These are phyloP conservation scores for Claviceps purpurea DNA, from an alignment of 2,329 filamentous ascomycete genomes.

Conservation along the genomic window DNA sequence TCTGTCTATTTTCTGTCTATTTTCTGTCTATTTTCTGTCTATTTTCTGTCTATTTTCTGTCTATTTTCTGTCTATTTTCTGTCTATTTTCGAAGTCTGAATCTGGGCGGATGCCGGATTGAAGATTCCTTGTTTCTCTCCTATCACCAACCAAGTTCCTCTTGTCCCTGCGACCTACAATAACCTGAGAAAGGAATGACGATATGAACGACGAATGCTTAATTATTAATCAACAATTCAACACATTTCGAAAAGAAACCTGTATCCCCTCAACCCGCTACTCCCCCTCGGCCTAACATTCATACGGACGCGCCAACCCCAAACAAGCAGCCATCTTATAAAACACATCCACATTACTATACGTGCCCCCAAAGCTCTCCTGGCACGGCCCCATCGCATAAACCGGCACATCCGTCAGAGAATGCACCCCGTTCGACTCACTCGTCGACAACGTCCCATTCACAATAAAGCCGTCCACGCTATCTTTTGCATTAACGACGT, in stretches of 20 bases:
- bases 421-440: slow-evolving; percentile 58
- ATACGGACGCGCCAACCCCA: slow-evolving; percentile 35
- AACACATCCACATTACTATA: slow-evolving; percentile 63
- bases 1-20: too few species aligned
- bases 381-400: slow-evolving; percentile 66
- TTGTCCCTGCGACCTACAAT: too few species aligned
- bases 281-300: neutral
- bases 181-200: too few species aligned
- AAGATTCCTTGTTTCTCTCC: too few species aligned
- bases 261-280: slow-evolving; percentile 6
- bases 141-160: too few species aligned
- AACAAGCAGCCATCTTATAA: slow-evolving; percentile 57
- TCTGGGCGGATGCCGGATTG: too few species aligned
- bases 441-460: slow-evolving; percentile 59
- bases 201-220: too few species aligned
- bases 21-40: too few species aligned
- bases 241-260: neutral
- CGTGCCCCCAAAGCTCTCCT: slow-evolving; percentile 59
- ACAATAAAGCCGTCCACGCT: slow-evolving; percentile 52
- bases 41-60: too few species aligned
- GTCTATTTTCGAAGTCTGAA: too few species aligned
- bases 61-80: too few species aligned
- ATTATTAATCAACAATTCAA: too few species aligned
- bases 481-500: slow-evolving; percentile 52
- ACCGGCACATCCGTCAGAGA: slow-evolving; percentile 67